A percentile compares a stretch with the other conserved stretches of the same genome.
These are phyloP conservation scores for Fusarium burgessii DNA, from an alignment of 2,329 filamentous ascomycete genomes.

Conservation along the genomic window DNA sequence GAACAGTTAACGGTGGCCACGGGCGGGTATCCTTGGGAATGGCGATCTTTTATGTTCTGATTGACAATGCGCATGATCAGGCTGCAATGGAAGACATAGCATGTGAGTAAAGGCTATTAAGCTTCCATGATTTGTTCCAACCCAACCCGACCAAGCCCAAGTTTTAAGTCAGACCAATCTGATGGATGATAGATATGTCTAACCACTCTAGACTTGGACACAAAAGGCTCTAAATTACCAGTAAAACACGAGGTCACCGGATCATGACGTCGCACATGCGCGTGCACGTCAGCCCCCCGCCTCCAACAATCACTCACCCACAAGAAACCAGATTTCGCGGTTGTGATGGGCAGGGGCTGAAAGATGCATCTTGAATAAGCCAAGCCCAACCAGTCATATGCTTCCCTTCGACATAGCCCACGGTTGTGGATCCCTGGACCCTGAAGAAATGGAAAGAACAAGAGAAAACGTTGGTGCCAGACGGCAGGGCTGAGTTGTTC, in stretches of 20 bases:
- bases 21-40: constrained; percentile 6
- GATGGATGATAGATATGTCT: constrained; percentile 13
- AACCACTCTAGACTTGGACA: constrained; percentile 11
- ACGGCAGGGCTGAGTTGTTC: constrained; percentile 37
- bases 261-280: constrained; percentile 45
- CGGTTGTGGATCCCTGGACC: constrained; percentile 40
- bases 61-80: constrained; percentile 6
- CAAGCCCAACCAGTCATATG: constrained; percentile 25
- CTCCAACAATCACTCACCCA: constrained; percentile 2
- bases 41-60: constrained; percentile 43
- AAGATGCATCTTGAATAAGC: not conserved
- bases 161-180: constrained; percentile 18
- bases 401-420: not conserved
- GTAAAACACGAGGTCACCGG: constrained; percentile 27
- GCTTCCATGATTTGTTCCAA: constrained; percentile 31
- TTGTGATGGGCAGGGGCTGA: constrained; percentile 23
- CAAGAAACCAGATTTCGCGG: constrained; percentile 44
- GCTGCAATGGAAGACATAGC: constrained; percentile 9
- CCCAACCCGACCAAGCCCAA: constrained; percentile 30
- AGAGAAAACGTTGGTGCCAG: constrained; percentile 10
- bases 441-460: constrained; percentile 14
- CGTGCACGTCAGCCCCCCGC: constrained; percentile 44
- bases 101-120: constrained; percentile 15
- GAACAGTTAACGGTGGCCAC: constrained; percentile 23
- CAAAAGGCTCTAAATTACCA: constrained; percentile 3